Conservation (phyloP, 192 early-diverging fungal genomes). For the Backusella mclennaniae region DNA sequence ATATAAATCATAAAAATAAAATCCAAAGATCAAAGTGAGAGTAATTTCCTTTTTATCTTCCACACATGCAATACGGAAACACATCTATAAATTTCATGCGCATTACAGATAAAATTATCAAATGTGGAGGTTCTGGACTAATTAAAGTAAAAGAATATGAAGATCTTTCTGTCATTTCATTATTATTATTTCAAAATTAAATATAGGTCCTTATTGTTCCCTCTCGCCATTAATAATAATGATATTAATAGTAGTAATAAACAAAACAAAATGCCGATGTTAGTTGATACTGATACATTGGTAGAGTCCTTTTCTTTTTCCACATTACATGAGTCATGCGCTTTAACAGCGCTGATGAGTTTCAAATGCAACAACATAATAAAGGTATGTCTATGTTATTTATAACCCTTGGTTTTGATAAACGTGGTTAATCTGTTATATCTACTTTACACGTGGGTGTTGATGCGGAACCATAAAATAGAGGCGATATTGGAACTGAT, state of each 20-base stretch:
- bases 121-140: neutral
- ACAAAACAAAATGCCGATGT: neutral
- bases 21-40: neutral
- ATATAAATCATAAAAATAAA: neutral
- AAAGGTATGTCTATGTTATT: neutral
- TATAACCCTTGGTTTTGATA: neutral
- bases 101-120: neutral
- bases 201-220: neutral
- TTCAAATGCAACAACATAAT: neutral
- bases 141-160: neutral
- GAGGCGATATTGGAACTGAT: neutral
- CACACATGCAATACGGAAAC: neutral
- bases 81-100: neutral
- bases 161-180: neutral
- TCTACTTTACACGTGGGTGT: neutral
- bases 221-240: neutral
- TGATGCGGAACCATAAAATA: neutral
- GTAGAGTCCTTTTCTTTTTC: neutral
- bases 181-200: neutral
- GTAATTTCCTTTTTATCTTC: neutral
- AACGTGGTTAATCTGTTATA: neutral
- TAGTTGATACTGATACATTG: neutral
- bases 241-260: neutral
- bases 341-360: neutral
- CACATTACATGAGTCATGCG: neutral